phyloP scores from a whole-genome alignment of 495 filamentous ascomycete genomes.

The Tetracladium marchalianum region DNA sequence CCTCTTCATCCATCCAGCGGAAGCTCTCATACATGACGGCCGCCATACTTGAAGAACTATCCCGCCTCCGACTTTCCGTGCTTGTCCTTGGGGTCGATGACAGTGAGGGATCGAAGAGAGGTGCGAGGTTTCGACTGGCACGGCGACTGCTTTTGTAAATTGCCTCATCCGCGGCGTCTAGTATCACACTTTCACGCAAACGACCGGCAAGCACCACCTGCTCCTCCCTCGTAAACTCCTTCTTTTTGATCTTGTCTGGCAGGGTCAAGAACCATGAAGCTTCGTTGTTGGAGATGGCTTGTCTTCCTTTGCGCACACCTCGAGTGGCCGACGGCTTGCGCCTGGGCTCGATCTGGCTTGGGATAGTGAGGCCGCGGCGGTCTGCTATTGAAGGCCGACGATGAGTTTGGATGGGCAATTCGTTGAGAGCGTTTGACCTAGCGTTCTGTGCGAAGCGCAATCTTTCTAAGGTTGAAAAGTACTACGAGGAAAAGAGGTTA shows the following conservation, averaged over 20 bases:
- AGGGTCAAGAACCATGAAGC: slow-evolving; percentile 61
- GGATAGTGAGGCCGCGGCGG: slow-evolving; percentile 14
- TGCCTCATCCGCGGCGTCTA: slow-evolving; percentile 64
- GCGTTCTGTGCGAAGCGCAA: slow-evolving; percentile 48
- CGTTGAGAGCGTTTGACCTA: slow-evolving; percentile 11
- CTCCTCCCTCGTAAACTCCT: slow-evolving; percentile 65
- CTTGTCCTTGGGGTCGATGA: slow-evolving; percentile 5
- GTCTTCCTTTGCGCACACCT: slow-evolving; percentile 12
- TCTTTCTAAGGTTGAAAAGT: slow-evolving; percentile 57
- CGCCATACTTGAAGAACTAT: slow-evolving; percentile 8
- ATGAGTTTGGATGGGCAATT: slow-evolving; percentile 12
- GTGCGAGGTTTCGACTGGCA: slow-evolving; percentile 25
- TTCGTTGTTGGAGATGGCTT: slow-evolving; percentile 30
- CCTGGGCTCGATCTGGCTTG: slow-evolving; percentile 13
- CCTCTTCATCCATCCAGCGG: slow-evolving; percentile 72
- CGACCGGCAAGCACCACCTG: slow-evolving; percentile 50
- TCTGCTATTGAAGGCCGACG: slow-evolving; percentile 16
- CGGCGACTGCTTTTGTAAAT: slow-evolving; percentile 41
- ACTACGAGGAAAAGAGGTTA: slow-evolving; percentile 29
- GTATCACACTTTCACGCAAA: slow-evolving; percentile 45
- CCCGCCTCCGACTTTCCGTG: slow-evolving; percentile 14
- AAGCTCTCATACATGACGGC: slow-evolving; percentile 53
- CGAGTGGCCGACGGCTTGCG: slow-evolving; percentile 16
- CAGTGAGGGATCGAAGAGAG: slow-evolving; percentile 17
- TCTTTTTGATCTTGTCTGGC: slow-evolving; percentile 60